Base-by-base conservation (phyloP, 2,329 filamentous ascomycete genomes). In the Pyrenochaeta sp. region DNA sequence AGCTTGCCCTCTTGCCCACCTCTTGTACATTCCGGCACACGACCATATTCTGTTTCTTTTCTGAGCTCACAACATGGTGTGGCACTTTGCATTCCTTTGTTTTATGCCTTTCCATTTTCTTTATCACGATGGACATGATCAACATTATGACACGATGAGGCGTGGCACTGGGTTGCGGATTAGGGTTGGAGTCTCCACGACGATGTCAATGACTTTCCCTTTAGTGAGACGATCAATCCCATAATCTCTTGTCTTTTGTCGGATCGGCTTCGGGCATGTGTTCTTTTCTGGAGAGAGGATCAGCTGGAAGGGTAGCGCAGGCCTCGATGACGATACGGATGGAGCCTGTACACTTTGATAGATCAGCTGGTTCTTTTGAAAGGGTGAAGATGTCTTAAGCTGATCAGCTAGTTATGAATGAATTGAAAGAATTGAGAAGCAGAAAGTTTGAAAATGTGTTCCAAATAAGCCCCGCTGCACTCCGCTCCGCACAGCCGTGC, bases 71-170 rank as follows among this genome's bases (percentile, higher is more conserved):
- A 31, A 10, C 15, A 49, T 47, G 29, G 53, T 49, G 58, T 56
- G 59, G 61, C 45, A 50, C n/a, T 40, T 46, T 61, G 49, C 39
- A 60, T 61, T 66, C 56, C 50, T 58, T 56, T 50, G 46, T 51
- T 54, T 59, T 53, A 49, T 52, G 36, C 35, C 35, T 43, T 53
- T 45, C n/a, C 15, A 20, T 49, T 58, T 51, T 56, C 53, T 42
- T 64, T 65, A 57, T 66, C 51, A 67, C 58, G 66, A 68, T 58
- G 63, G 58, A 54, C 50, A 69, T 64, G 65, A 66, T 61, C 45
- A 58, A 63, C 32, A 49, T 62, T 54, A 63, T 48, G 60, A 68
- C 54, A 51, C 49, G 51, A 64, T 51, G 51, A 27, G 23, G 51
- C 47, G 60, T 45, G 49, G 43, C 55, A 55, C 32, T 30, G 48